Conservation (phyloP, 306 rosid genomes). For the Vigna reflexopilosa region DNA sequence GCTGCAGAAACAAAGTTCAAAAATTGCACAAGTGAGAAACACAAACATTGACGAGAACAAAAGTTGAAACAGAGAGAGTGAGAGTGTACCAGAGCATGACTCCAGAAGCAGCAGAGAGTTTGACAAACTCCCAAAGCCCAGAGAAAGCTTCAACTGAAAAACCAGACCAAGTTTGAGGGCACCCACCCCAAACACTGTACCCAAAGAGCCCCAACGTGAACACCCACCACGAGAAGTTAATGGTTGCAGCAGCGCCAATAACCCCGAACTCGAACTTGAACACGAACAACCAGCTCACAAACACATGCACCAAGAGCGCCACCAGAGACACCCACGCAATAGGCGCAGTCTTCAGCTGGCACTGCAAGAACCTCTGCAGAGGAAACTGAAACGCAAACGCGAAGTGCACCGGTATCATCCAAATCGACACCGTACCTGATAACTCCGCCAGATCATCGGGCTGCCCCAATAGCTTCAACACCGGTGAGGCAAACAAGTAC, state of each 20-base stretch:
- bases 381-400: constrained; percentile 75
- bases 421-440: constrained; percentile 54
- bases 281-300: constrained; percentile 72
- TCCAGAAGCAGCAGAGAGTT: constrained; percentile 79
- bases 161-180: constrained; percentile 77
- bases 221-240: constrained; percentile 73
- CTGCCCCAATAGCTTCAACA: constrained; percentile 67
- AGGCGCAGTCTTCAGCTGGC: constrained; percentile 58
- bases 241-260: constrained; percentile 62
- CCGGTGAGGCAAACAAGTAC: constrained; percentile 61
- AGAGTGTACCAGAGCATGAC: constrained; percentile 74
- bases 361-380: constrained; percentile 66
- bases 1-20: constrained; percentile 49
- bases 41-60: background rate
- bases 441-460: constrained; percentile 65
- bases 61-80: background rate
- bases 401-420: constrained; percentile 72
- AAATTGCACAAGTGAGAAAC: background rate
- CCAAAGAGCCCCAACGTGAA: constrained; percentile 56
- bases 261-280: constrained; percentile 61
- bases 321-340: constrained; percentile 60
- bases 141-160: constrained; percentile 80
- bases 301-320: constrained; percentile 56
- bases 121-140: constrained; percentile 79
- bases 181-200: constrained; percentile 67